Evolutionary conservation across 2,329 filamentous ascomycete genomes (phyloP).

Genomic region (Fusarium piperis): DNA sequence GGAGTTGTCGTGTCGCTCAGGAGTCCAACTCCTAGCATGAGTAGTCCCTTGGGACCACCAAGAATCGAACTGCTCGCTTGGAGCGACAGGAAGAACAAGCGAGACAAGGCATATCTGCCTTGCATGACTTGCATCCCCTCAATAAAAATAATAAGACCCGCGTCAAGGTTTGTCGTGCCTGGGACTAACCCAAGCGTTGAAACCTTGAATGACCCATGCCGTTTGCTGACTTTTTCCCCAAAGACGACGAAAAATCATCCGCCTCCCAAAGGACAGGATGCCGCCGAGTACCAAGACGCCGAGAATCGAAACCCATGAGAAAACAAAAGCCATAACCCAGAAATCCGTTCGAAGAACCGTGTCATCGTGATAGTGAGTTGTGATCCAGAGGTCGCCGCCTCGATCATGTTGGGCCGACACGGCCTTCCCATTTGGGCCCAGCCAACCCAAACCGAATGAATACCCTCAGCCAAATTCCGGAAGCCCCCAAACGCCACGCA

Average conservation of each 20-base stretch:
- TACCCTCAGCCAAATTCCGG: constrained; percentile 30
- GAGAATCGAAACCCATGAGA: constrained; percentile 31
- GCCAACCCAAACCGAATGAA: constrained; percentile 41
- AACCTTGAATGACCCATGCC: constrained; percentile 5
- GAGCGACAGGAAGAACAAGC: constrained; percentile 33
- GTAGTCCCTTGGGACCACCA: constrained; percentile 27
- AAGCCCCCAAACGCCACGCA: constrained; percentile 61
- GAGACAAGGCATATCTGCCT: constrained; percentile 13
- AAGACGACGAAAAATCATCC: constrained; percentile 25
- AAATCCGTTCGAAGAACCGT: constrained; percentile 40
- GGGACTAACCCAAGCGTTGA: not conserved
- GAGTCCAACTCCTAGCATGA: constrained; percentile 30
- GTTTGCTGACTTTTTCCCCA: constrained; percentile 17
- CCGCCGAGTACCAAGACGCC: constrained; percentile 38
- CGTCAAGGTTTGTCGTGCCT: constrained; percentile 1
- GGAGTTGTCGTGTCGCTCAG: constrained; percentile 38
- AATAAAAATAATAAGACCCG: constrained; percentile 32
- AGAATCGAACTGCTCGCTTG: constrained; percentile 35
- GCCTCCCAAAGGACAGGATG: constrained; percentile 19
- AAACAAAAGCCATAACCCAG: constrained; percentile 15
- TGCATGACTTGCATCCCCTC: constrained; percentile 16
- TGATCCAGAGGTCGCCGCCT: constrained; percentile 47
- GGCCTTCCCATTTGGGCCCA: constrained; percentile 42
- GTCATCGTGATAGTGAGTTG: constrained; percentile 46
- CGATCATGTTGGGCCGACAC: constrained; percentile 45